phyloP scores from a whole-genome alignment of 2,329 filamentous ascomycete genomes.

The Neurospora crassa region DNA sequence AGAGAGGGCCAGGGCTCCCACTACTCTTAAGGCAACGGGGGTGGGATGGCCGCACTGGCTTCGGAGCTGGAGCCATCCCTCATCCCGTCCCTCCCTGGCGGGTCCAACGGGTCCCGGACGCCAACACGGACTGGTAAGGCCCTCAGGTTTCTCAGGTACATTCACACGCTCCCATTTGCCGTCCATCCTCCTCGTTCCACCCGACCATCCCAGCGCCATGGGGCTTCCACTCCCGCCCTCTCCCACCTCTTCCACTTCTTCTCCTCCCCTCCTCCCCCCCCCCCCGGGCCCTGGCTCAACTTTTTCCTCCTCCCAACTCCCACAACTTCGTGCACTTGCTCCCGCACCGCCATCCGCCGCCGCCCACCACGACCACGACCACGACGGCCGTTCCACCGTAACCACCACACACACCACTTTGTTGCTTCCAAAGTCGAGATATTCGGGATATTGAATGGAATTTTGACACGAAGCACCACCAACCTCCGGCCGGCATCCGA shows the following conservation, averaged over 20 bases:
- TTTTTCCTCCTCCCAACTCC: conserved; percentile 1
- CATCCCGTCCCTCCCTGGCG: conserved; percentile 16
- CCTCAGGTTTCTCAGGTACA: conserved; percentile 2
- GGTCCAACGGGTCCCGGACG: conserved; percentile 11
- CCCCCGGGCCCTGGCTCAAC: conserved; percentile 4
- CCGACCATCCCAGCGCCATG: conserved; percentile 1
- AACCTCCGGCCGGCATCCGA: conserved; percentile 2
- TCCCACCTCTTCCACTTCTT: conserved; percentile 2
- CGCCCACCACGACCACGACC: neutral
- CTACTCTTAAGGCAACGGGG: neutral
- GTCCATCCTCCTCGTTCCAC: conserved; percentile 18
- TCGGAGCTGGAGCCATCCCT: conserved; percentile 14
- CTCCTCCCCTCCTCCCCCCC: conserved; percentile 1
- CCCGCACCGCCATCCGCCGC: neutral
- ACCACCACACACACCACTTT: neutral
- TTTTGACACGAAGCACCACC: neutral
- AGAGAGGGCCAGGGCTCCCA: conserved; percentile 2
- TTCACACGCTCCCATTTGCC: conserved; percentile 20
- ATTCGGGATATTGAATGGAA: neutral
- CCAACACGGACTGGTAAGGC: neutral
- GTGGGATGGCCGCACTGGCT: conserved; percentile 13
- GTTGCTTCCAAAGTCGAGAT: neutral
- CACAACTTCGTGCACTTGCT: neutral
- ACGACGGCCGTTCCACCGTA: neutral
- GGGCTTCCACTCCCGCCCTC: conserved; percentile 5